Conservation (phyloP, 176 grass and related monocot species). For the Hyparrhenia diplandra region DNA sequence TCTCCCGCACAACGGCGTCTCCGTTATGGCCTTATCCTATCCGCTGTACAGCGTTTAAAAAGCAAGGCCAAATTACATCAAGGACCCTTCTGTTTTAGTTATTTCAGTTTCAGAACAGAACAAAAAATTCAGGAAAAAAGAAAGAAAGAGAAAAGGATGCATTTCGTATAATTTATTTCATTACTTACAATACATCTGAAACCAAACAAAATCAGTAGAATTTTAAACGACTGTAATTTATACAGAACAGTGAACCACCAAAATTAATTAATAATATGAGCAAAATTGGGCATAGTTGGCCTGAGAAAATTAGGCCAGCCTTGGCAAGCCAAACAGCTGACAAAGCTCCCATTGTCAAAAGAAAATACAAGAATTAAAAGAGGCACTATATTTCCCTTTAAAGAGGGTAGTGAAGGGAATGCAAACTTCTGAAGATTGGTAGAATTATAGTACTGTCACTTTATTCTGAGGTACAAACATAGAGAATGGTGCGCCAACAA, state of each 20-base stretch:
- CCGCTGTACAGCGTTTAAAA: background rate
- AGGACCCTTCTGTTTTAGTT: background rate
- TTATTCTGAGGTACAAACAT: slow-evolving; percentile 1
- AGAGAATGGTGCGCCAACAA: background rate
- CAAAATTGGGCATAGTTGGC: too few species aligned
- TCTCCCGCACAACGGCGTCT: slow-evolving; percentile 7
- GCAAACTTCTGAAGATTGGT: background rate
- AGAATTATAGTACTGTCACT: background rate
- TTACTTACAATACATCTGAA: background rate
- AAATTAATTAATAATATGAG: too few species aligned
- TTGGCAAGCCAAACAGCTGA: background rate
- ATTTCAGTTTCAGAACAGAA: background rate
- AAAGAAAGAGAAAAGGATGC: background rate
- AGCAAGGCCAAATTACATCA: background rate
- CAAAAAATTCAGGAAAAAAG: background rate
- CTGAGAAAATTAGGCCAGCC: background rate
- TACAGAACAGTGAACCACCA: background rate
- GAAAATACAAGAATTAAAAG: background rate
- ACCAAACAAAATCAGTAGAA: background rate
- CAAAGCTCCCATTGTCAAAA: background rate
- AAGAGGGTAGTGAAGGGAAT: background rate
- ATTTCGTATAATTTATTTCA: background rate
- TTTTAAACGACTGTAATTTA: background rate
- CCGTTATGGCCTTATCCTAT: slow-evolving; percentile 18
- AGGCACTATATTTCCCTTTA: background rate